Evolutionary conservation across 2,329 filamentous ascomycete genomes (phyloP).

Genomic region (Ophiostoma piceae): DNA sequence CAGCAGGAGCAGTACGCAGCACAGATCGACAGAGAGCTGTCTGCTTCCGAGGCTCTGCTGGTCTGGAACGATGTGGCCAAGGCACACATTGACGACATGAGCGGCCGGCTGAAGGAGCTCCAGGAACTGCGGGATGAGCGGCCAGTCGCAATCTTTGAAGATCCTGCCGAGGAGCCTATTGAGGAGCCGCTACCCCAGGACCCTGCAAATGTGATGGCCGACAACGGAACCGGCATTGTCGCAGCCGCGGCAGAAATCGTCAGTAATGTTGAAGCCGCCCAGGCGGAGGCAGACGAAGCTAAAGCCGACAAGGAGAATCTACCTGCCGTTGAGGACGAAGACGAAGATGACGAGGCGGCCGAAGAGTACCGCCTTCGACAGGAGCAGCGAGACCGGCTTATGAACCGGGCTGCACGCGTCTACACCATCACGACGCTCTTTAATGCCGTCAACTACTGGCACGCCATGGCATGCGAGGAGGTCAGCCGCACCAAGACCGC

Average conservation of each 20-base stretch:
- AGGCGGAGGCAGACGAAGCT: neutral
- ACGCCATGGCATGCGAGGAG: conserved; percentile 58
- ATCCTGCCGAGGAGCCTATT: neutral
- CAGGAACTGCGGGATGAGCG: conserved; percentile 6
- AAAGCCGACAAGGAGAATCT: neutral
- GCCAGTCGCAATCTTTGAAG: neutral
- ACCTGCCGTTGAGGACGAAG: neutral
- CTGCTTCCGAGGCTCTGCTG: conserved; percentile 25
- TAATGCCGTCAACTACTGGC: conserved; percentile 66
- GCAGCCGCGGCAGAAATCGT: neutral
- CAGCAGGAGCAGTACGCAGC: conserved; percentile 24
- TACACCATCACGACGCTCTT: conserved; percentile 61
- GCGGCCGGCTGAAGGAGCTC: neutral
- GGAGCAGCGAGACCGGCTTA: conserved; percentile 40
- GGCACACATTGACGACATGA: neutral
- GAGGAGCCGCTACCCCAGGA: neutral
- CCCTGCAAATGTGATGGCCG: neutral
- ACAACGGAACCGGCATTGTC: neutral
- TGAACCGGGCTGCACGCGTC: conserved; percentile 56
- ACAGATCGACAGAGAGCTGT: conserved; percentile 27
- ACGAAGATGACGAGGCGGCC: neutral
- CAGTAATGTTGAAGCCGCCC: neutral
- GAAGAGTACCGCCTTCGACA: conserved; percentile 26
- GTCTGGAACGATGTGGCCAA: conserved; percentile 23
- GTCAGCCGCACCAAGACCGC: conserved; percentile 62